phyloP scores from a whole-genome alignment of 139 green algal species.

The Micractinium conductrix region DNA sequence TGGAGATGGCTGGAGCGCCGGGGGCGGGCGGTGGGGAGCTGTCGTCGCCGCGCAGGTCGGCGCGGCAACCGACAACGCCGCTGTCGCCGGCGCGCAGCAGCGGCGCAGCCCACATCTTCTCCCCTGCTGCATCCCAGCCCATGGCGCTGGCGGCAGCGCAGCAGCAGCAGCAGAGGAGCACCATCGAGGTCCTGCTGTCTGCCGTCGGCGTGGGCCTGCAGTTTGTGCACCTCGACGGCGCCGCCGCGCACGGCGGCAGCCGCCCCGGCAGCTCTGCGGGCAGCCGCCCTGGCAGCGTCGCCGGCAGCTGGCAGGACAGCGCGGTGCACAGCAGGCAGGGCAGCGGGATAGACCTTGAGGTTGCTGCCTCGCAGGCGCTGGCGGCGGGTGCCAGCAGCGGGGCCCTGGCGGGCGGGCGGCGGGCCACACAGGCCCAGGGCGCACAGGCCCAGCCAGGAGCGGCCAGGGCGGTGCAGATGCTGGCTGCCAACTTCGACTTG shows the following conservation, averaged over 20 bases:
- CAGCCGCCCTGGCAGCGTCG: slow-evolving; percentile 9
- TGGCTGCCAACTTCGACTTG: slow-evolving; percentile 57
- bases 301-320: not conserved
- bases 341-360: not conserved
- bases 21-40: not conserved
- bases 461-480: slow-evolving; percentile 49
- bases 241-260: not conserved
- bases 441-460: not conserved
- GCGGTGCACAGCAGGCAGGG: not conserved
- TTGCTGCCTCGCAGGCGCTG: not conserved
- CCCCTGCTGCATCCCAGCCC: too few species aligned
- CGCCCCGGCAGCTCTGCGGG: not conserved
- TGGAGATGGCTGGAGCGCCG: too few species aligned
- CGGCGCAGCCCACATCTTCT: not conserved
- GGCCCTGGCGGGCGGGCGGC: too few species aligned
- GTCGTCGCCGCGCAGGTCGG: not conserved
- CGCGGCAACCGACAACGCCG: not conserved
- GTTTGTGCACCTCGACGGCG: slow-evolving; percentile 57
- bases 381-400: too few species aligned
- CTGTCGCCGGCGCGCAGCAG: not conserved
- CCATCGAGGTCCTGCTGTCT: slow-evolving; percentile 54
- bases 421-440: not conserved
- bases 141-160: too few species aligned
- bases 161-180: slow-evolving; percentile 12
- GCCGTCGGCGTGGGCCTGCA: slow-evolving; percentile 62